Evolutionary conservation across 768 basidiomycete species (phyloP).

Genomic region (Gymnopilus junonius): DNA sequence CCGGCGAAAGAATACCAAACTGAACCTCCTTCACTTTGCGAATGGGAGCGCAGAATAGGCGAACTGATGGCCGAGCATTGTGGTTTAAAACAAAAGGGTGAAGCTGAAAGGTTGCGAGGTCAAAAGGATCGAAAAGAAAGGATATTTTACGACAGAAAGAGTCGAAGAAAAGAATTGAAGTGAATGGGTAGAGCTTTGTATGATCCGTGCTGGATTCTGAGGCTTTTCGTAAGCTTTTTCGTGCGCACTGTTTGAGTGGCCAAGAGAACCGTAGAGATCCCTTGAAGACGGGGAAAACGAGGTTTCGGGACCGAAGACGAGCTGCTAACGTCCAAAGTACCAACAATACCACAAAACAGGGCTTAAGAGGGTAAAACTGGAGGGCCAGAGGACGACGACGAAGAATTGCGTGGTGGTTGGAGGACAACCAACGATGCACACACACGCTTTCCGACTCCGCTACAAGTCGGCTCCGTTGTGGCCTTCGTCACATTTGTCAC

Average conservation of each 20-base stretch:
- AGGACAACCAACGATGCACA: constrained; percentile 50
- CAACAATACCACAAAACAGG: constrained; percentile 25
- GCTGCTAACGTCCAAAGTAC: constrained; percentile 19
- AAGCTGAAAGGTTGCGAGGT: constrained; percentile 14
- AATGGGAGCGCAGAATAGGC: constrained; percentile 91
- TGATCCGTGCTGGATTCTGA: constrained; percentile 30
- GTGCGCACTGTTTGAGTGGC: constrained; percentile 31
- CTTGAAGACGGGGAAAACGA: constrained; percentile 33
- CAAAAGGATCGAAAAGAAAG: constrained; percentile 10
- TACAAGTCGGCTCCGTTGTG: constrained; percentile 40
- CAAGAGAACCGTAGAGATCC: constrained; percentile 29
- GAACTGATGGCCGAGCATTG: constrained; percentile 88
- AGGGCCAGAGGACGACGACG: constrained; percentile 31
- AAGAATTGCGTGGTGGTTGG: constrained; percentile 46
- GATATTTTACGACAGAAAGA: constrained; percentile 29
- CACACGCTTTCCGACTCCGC: constrained; percentile 47
- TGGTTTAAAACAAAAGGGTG: constrained; percentile 27
- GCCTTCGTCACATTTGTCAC: constrained; percentile 20
- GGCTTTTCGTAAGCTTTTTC: constrained; percentile 35
- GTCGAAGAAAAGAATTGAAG: constrained; percentile 34
- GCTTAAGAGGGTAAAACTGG: constrained; percentile 29
- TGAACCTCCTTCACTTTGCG: constrained; percentile 97
- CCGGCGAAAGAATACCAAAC: constrained; percentile 97
- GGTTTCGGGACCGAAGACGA: constrained; percentile 21
- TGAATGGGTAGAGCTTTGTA: constrained; percentile 26